A percentile compares a stretch with the other conserved stretches of the same genome.
Evolutionary conservation across 257 asterid genomes (phyloP).

Genomic region (Mentha longifolia): DNA sequence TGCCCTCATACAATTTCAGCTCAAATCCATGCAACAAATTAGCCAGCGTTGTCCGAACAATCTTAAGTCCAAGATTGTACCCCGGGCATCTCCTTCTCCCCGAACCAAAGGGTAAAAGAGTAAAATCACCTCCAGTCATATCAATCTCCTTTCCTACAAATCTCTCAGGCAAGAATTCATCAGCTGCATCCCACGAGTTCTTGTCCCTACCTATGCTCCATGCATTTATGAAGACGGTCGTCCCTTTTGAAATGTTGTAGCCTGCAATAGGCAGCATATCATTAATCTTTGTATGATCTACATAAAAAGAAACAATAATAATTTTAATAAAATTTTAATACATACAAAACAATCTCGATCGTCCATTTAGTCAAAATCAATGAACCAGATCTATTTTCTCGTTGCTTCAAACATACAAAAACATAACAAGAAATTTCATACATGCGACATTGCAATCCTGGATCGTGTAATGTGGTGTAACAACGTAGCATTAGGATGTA

Average conservation of each 20-base stretch:
- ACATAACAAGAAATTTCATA: background rate
- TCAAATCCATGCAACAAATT: conserved; percentile 46
- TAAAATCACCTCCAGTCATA: conserved; percentile 24
- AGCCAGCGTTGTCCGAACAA: conserved; percentile 4
- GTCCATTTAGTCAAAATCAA: too few species aligned
- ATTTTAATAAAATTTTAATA: too few species aligned
- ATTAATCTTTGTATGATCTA: too few species aligned
- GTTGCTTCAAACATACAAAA: too few species aligned
- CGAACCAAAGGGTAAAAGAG: conserved; percentile 25
- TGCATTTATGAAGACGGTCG: conserved; percentile 29
- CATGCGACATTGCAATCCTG: conserved; percentile 41
- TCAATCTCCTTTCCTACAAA: conserved; percentile 37
- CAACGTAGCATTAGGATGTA: conserved; percentile 36
- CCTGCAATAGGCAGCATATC: conserved; percentile 28
- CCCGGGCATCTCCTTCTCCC: background rate
- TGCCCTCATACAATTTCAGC: conserved; percentile 33
- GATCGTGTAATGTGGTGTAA: conserved; percentile 35
- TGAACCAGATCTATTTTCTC: too few species aligned
- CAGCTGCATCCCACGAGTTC: conserved; percentile 32
- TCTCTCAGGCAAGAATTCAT: conserved; percentile 40
- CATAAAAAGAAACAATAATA: too few species aligned
- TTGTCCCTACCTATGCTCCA: conserved; percentile 42
- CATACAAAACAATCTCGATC: too few species aligned
- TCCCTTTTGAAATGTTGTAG: conserved; percentile 38
- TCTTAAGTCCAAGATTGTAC: conserved; percentile 11